Conservation (phyloP, 257 asterid species). For the Scutellaria barbata region DNA sequence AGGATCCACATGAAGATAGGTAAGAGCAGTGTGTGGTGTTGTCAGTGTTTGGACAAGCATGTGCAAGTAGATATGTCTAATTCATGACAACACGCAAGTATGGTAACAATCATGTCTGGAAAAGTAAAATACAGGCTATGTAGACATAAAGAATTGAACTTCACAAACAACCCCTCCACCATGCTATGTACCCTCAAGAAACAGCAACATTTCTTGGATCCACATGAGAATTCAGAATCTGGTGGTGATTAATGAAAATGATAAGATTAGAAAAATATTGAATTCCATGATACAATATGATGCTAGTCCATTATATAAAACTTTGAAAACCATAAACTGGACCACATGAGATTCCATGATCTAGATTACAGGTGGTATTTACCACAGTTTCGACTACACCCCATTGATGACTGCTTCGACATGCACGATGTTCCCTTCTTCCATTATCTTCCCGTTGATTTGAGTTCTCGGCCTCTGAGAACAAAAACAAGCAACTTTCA, state of each 20-base stretch:
- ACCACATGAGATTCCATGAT: constrained; percentile 24
- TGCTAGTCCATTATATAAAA: constrained; percentile 20
- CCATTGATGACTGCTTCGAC: constrained; percentile 77
- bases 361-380: constrained; percentile 42
- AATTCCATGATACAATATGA: constrained; percentile 49
- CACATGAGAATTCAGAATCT: not conserved
- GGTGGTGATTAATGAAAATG: constrained; percentile 13
- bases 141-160: constrained; percentile 21
- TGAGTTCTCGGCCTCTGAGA: constrained; percentile 88
- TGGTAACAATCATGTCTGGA: constrained; percentile 35
- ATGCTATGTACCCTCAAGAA: constrained; percentile 22
- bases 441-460: constrained; percentile 87
- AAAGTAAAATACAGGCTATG: not conserved
- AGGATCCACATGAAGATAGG: no score
- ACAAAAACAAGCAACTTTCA: constrained; percentile 28
- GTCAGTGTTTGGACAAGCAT: constrained; percentile 21
- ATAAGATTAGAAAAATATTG: constrained; percentile 34
- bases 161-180: constrained; percentile 13
- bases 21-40: not conserved
- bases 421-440: constrained; percentile 74
- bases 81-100: constrained; percentile 32
- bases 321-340: constrained; percentile 34
- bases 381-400: constrained; percentile 42
- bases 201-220: constrained; percentile 1
- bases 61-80: not conserved